phyloP scores from a whole-genome alignment of 2,329 filamentous ascomycete species.

The Exophiala phaeomuriformis region DNA sequence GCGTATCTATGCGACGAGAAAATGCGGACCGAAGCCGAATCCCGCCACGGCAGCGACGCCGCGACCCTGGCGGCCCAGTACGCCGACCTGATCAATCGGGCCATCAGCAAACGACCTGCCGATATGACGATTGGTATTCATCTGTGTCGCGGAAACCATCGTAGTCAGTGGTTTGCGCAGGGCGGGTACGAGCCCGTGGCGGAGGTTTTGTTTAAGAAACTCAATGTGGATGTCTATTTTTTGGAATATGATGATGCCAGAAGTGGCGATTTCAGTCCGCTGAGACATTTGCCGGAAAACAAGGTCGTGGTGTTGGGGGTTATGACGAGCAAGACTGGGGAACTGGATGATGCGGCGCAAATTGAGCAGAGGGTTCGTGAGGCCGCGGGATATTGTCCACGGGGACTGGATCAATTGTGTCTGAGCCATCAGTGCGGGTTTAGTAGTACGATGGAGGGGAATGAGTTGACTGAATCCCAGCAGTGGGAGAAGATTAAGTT shows the following conservation, averaged over 20 bases:
- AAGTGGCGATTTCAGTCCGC: slow-evolving; percentile 49
- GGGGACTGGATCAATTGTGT: slow-evolving; percentile 49
- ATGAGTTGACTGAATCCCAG: slow-evolving; percentile 50
- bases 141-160: slow-evolving; percentile 52
- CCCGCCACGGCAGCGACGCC: slow-evolving; percentile 45
- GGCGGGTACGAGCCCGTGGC: slow-evolving; percentile 54
- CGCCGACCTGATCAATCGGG: slow-evolving; percentile 49
- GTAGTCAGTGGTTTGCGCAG: slow-evolving; percentile 51
- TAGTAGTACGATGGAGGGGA: slow-evolving; percentile 49
- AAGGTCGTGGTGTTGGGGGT: slow-evolving; percentile 52
- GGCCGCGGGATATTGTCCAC: slow-evolving; percentile 43
- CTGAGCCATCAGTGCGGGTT: slow-evolving; percentile 54
- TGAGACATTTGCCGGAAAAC: slow-evolving; percentile 47
- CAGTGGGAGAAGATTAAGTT: slow-evolving; percentile 52
- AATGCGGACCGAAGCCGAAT: slow-evolving; percentile 49
- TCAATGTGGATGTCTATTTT: slow-evolving; percentile 54
- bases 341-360: slow-evolving; percentile 45
- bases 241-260: slow-evolving; percentile 54
- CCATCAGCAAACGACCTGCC: slow-evolving; percentile 45
- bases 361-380: slow-evolving; percentile 41
- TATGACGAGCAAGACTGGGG: slow-evolving; percentile 52
- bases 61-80: slow-evolving; percentile 46
- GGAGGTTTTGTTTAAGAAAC: slow-evolving; percentile 50
- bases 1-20: slow-evolving; percentile 52
- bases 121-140: slow-evolving; percentile 54